Evolutionary conservation across 1,284 basidiomycete genomes (phyloP), one percentile per base, ranked within the genome.

Genomic region (Cutaneotrichosporon sp.): DNA sequence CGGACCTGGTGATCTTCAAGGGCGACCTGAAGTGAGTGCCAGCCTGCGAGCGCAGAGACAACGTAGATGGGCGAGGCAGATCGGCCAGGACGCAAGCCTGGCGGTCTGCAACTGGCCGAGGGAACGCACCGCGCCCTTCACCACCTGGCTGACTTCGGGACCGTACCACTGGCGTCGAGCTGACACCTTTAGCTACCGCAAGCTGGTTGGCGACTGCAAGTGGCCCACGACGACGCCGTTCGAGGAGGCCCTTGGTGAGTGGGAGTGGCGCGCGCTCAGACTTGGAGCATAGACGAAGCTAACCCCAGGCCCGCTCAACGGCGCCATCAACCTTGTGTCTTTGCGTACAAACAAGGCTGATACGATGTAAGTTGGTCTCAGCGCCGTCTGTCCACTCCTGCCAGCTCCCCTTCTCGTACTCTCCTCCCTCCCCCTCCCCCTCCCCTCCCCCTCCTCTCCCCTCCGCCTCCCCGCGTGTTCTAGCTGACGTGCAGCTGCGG

Each of bases 331-430:
- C 3, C 78, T 97, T 24, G 80, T 97, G 31, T 92, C 90, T 68
- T 80, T 97, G 62, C 86, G 95, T 25, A 99, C 95, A 1, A 94
- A 91, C 82, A 98, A 99, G 79, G 95, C 95, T 0, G 95, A 98
- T 73, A 94, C 97, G 1, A 90, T 90, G 34, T 79, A 60, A 66
- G 78, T 71, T 18, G 13, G n/a, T n/a, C n/a, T n/a, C n/a, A n/a
- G n/a, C n/a, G 10, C 9, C 29, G 29, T 29, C 29, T n/a, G n/a
- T n/a, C n/a, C n/a, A n/a, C n/a, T n/a, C n/a, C n/a, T n/a, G 29
- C 29, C n/a, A n/a, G n/a, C n/a, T n/a, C 18, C 18, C 47, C 47
- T 10, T n/a, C n/a, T n/a, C n/a, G n/a, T n/a, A n/a, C n/a, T n/a
- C n/a, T n/a, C n/a, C n/a, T 5, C 6, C 46, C 8, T 27, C 27